These are phyloP conservation scores for Geotrichum histeridarum DNA, from an alignment of 1,139 yeast species.

Conservation along the genomic window DNA sequence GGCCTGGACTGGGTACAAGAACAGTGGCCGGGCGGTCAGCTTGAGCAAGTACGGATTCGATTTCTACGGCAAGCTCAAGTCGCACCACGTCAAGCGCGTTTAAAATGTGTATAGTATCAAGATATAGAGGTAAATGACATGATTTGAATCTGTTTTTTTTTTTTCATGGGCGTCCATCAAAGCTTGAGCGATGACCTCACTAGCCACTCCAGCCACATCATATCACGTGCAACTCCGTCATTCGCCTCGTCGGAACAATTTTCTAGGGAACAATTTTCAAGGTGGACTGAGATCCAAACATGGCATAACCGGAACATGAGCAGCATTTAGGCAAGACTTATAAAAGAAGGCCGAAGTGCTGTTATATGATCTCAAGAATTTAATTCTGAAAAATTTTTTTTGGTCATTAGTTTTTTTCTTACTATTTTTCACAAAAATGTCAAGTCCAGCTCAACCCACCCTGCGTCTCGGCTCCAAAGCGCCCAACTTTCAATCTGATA, in stretches of 20 bases:
- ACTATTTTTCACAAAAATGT: conserved; percentile 6
- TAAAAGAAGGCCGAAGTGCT: too few relatives aligned
- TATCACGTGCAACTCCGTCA: conserved; percentile 15
- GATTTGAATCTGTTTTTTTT: not conserved
- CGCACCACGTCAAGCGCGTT: conserved; percentile 35
- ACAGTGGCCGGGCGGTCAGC: conserved; percentile 68
- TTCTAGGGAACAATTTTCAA: too few relatives aligned
- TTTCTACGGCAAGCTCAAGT: conserved; percentile 36
- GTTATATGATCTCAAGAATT: not conserved
- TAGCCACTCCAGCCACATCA: not conserved
- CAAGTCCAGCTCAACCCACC: conserved; percentile 26
- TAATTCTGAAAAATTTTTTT: not conserved
- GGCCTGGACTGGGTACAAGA: conserved; percentile 80
- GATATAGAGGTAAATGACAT: not conserved
- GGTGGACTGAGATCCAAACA: not conserved
- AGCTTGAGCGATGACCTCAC: not conserved
- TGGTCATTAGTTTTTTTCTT: not conserved
- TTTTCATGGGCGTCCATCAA: not conserved
- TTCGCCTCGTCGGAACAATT: not conserved
- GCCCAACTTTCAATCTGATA: conserved; percentile 70
- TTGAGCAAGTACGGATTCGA: conserved; percentile 36
- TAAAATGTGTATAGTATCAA: conserved; percentile 1
- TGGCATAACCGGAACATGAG: too few relatives aligned
- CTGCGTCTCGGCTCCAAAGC: conserved; percentile 62
- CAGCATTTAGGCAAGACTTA: too few relatives aligned